Evolutionary conservation across 768 basidiomycete genomes (phyloP).

Genomic region (Leccinum truebloodii): DNA sequence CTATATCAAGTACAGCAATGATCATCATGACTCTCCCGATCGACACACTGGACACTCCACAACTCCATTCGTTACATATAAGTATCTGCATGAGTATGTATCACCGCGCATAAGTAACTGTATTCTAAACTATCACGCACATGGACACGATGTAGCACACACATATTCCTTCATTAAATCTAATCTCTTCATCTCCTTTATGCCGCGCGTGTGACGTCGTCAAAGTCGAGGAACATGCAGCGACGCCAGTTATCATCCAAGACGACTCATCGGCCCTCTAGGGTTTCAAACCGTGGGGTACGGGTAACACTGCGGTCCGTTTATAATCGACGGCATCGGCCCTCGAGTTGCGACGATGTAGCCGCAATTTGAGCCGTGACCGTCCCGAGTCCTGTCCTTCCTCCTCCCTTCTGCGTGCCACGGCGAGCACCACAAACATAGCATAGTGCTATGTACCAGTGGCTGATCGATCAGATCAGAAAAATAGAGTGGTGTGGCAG

Average conservation of each 20-base stretch:
- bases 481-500: background rate
- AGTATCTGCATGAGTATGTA: background rate
- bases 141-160: background rate
- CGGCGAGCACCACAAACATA: too few relatives aligned
- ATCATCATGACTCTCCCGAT: background rate
- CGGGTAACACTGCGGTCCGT: too few relatives aligned
- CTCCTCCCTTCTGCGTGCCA: too few relatives aligned
- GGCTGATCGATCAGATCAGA: too few relatives aligned
- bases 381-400: too few relatives aligned
- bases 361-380: too few relatives aligned
- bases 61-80: background rate
- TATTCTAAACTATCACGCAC: background rate
- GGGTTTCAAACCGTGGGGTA: too few relatives aligned
- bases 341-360: too few relatives aligned
- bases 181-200: background rate
- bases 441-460: too few relatives aligned
- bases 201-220: background rate
- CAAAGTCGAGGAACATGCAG: background rate
- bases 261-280: too few relatives aligned
- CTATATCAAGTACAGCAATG: background rate
- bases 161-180: background rate
- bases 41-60: background rate
- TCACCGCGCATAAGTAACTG: background rate
- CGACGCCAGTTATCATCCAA: background rate
- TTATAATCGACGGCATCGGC: too few relatives aligned